These are phyloP conservation scores for Saposhnikovia divaricata DNA, from an alignment of 129 eudicot species.

Conservation along the genomic window DNA sequence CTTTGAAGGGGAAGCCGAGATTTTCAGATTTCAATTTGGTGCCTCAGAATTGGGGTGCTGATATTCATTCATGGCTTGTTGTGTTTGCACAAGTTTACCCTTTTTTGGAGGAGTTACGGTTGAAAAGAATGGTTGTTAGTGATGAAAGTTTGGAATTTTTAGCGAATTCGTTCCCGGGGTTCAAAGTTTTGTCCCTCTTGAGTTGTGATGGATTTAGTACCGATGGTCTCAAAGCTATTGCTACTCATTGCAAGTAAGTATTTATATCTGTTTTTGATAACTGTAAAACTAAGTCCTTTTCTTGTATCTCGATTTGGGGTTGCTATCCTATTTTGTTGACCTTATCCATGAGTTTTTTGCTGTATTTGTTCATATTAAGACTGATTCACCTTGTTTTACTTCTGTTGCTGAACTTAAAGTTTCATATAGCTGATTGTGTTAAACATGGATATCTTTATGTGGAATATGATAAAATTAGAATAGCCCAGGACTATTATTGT, in stretches of 20 bases:
- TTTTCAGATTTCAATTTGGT: slow-evolving; percentile 79
- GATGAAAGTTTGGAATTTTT: slow-evolving; percentile 81
- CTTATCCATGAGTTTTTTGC: not conserved
- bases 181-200: slow-evolving; percentile 48
- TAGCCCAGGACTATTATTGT: not conserved
- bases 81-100: slow-evolving; percentile 63
- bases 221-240: slow-evolving; percentile 63
- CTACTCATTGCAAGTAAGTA: slow-evolving; percentile 69
- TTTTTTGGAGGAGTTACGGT: slow-evolving; percentile 63
- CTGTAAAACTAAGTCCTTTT: not conserved
- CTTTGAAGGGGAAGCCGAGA: slow-evolving; percentile 67
- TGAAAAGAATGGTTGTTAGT: slow-evolving; percentile 68
- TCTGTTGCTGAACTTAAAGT: not conserved
- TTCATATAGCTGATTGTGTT: not conserved
- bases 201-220: slow-evolving; percentile 88
- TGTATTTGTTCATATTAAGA: not conserved
- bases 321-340: not conserved
- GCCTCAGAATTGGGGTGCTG: slow-evolving; percentile 79
- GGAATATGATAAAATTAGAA: not conserved
- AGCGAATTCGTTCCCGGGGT: slow-evolving; percentile 43
- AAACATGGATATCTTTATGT: not conserved
- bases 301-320: not conserved
- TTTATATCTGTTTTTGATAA: not conserved
- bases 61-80: slow-evolving; percentile 54
- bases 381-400: not conserved